A percentile compares a stretch with the other conserved stretches of the same genome.
These are phyloP conservation scores for Rhodocollybia butyracea DNA, from an alignment of 768 basidiomycete species.

Conservation along the genomic window DNA sequence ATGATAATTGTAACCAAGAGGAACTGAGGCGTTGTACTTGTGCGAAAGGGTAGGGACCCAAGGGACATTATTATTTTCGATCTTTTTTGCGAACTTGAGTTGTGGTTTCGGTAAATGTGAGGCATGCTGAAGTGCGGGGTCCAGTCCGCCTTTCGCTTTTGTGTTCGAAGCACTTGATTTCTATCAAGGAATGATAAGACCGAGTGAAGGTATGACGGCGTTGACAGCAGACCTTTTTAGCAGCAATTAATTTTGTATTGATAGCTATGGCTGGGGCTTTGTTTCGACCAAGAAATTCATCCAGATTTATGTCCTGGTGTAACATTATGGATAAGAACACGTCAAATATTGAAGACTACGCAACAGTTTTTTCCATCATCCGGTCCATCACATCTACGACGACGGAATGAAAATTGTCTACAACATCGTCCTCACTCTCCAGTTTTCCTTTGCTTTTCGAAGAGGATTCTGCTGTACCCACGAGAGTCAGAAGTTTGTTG, in stretches of 20 bases:
- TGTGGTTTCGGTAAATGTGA: slow-evolving; percentile 82
- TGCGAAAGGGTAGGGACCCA: slow-evolving; percentile 71
- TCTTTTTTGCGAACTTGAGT: slow-evolving; percentile 55
- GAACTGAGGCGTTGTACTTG: slow-evolving; percentile 84
- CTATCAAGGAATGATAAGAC: slow-evolving; percentile 20
- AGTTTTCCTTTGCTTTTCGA: slow-evolving; percentile 56
- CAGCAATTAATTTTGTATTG: slow-evolving; percentile 27
- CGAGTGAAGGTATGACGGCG: background rate
- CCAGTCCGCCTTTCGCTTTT: slow-evolving; percentile 39
- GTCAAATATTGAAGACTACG: slow-evolving; percentile 21
- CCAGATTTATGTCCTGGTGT: slow-evolving; percentile 74
- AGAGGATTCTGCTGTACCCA: slow-evolving; percentile 38
- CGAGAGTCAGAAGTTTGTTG: slow-evolving; percentile 57
- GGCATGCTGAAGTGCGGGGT: slow-evolving; percentile 70
- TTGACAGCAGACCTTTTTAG: slow-evolving; percentile 29
- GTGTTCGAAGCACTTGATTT: slow-evolving; percentile 24
- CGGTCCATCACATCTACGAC: slow-evolving; percentile 86
- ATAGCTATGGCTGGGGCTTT: slow-evolving; percentile 65
- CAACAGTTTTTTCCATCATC: slow-evolving; percentile 78
- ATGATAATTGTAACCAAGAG: slow-evolving; percentile 61
- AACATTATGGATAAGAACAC: background rate
- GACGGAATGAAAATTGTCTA: slow-evolving; percentile 75
- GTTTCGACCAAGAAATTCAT: slow-evolving; percentile 68
- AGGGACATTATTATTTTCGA: slow-evolving; percentile 54
- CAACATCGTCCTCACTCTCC: slow-evolving; percentile 72